Evolutionary conservation across 768 basidiomycete species (phyloP).

Genomic region (Thelephora ganbajun): DNA sequence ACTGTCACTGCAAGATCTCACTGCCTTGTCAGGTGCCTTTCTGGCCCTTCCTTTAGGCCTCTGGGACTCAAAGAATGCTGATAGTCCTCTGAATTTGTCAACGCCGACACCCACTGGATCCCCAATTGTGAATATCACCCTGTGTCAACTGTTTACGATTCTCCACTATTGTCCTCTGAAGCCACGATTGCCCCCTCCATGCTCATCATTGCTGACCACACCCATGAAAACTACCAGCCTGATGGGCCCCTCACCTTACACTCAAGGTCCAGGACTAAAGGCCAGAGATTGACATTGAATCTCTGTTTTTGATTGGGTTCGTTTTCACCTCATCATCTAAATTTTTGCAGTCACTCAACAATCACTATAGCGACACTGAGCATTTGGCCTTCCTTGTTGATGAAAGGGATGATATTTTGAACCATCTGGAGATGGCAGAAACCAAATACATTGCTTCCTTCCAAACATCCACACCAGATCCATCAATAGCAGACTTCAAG

Average conservation of each 20-base stretch:
- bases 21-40: constrained; percentile 33
- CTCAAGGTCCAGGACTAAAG: constrained; percentile 7
- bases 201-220: constrained; percentile 34
- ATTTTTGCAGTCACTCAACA: background rate
- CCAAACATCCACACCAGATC: constrained; percentile 57
- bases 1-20: constrained; percentile 55
- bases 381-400: constrained; percentile 55
- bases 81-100: constrained; percentile 1
- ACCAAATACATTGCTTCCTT: constrained; percentile 68
- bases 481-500: constrained; percentile 51
- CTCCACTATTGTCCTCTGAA: constrained; percentile 13
- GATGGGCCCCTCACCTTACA: background rate
- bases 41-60: constrained; percentile 11
- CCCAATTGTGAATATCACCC: constrained; percentile 13
- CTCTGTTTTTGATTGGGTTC: constrained; percentile 64
- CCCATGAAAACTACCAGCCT: constrained; percentile 8
- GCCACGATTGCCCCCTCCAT: constrained; percentile 31
- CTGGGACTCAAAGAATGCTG: constrained; percentile 2
- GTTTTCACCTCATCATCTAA: constrained; percentile 9
- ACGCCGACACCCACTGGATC: constrained; percentile 7
- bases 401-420: constrained; percentile 64
- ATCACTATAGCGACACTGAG: constrained; percentile 43
- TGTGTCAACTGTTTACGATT: constrained; percentile 8
- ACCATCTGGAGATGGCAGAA: constrained; percentile 71
- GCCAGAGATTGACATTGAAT: constrained; percentile 50